Conservation (phyloP, 345 rosid genomes). For the Dimocarpus longan region DNA sequence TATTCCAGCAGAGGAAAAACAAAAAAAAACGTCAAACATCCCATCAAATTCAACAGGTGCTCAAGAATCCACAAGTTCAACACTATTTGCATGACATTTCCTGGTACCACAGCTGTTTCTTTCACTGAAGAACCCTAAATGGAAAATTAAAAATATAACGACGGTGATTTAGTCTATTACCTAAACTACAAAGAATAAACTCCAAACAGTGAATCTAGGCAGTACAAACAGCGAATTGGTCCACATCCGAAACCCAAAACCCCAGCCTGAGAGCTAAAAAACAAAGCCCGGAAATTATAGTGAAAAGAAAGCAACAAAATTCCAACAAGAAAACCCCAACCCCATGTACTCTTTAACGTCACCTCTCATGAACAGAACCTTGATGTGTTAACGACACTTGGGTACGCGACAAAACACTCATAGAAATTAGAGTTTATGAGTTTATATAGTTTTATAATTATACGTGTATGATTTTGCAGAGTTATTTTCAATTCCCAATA, state of each 20-base stretch:
- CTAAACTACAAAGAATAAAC: constrained; percentile 30
- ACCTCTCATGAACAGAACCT: constrained; percentile 23
- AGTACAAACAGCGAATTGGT: constrained; percentile 17
- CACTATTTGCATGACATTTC: too few relatives aligned
- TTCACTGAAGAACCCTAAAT: too few relatives aligned
- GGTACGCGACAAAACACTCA: constrained; percentile 33
- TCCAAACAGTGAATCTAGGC: constrained; percentile 23
- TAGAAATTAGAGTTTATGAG: not conserved
- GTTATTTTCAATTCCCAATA: constrained; percentile 30
- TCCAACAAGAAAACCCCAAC: constrained; percentile 17
- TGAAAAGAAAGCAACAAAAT: not conserved
- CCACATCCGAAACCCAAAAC: constrained; percentile 7
- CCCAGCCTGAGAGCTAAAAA: constrained; percentile 17
- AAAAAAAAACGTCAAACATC: not conserved
- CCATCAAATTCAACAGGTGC: not conserved
- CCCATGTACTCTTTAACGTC: constrained; percentile 17
- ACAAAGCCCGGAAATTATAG: constrained; percentile 15
- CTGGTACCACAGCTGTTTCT: too few relatives aligned
- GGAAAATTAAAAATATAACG: too few relatives aligned
- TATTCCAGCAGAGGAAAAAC: not conserved
- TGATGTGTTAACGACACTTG: constrained; percentile 36
- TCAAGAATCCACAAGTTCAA: not conserved
- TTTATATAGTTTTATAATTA: not conserved
- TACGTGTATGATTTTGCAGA: not conserved
- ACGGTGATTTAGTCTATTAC: not conserved